Conservation (phyloP, 495 filamentous ascomycete species). For the Articulospora tetracladia region DNA sequence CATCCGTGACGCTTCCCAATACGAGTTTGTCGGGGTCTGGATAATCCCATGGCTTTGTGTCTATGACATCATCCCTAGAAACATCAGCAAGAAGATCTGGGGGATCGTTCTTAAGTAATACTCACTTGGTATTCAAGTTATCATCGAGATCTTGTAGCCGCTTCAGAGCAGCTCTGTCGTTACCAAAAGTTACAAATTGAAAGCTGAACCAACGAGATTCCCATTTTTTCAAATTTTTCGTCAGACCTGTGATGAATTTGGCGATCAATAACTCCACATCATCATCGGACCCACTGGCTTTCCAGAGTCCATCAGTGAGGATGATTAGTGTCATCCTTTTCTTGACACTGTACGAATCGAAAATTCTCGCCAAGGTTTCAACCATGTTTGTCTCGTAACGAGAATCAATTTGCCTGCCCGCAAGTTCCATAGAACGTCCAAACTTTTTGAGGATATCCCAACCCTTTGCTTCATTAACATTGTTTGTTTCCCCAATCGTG, state of each 20-base stretch:
- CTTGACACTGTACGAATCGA: not conserved
- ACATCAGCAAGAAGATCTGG: conserved; percentile 4
- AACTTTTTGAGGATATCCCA: not conserved
- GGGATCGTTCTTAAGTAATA: conserved; percentile 9
- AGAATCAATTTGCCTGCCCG: not conserved
- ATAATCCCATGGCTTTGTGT: conserved; percentile 24
- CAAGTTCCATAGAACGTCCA: not conserved
- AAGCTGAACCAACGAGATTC: conserved; percentile 28
- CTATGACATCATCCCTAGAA: conserved; percentile 28
- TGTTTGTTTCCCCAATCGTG: not conserved
- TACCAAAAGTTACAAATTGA: conserved; percentile 32
- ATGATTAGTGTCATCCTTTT: conserved; percentile 27
- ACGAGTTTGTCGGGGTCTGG: conserved; percentile 32
- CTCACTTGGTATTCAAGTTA: conserved; percentile 17
- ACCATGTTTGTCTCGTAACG: conserved; percentile 1
- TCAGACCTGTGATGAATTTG: conserved; percentile 1
- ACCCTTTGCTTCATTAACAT: not conserved
- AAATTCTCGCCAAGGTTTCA: not conserved
- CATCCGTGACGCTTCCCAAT: conserved; percentile 25
- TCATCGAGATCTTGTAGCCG: conserved; percentile 30
- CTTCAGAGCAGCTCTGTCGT: conserved; percentile 23
- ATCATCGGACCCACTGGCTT: conserved; percentile 9
- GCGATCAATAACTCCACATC: conserved; percentile 15
- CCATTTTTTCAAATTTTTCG: conserved; percentile 12
- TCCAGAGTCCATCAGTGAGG: conserved; percentile 32